phyloP scores from a whole-genome alignment of 352 stramenopile species.

The Phytophthora sansomeana region DNA sequence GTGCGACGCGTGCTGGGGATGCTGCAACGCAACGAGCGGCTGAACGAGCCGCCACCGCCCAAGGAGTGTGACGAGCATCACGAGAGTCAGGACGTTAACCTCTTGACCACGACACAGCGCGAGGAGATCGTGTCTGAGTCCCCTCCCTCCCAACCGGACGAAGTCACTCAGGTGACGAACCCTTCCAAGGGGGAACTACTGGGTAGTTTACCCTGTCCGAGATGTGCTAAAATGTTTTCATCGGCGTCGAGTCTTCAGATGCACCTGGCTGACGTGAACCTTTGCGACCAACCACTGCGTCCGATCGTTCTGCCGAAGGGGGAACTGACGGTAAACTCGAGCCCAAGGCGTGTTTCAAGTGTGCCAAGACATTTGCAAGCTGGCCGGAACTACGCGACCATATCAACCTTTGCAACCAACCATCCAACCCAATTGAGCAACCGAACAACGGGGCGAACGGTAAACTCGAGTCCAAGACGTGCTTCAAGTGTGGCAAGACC shows the following conservation, averaged over 20 bases:
- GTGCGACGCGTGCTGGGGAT: slow-evolving; percentile 16
- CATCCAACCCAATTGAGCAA: not conserved
- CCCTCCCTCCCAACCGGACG: slow-evolving; percentile 22
- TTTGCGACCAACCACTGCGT: slow-evolving; percentile 4
- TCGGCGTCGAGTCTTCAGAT: slow-evolving; percentile 24
- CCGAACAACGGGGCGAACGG: not conserved
- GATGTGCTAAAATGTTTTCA: slow-evolving; percentile 23
- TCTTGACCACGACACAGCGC: not conserved
- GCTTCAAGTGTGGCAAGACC: slow-evolving; percentile 41
- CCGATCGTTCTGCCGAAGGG: not conserved
- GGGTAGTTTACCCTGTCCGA: slow-evolving; percentile 1
- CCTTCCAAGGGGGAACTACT: slow-evolving; percentile 1
- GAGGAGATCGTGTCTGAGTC: slow-evolving; percentile 24
- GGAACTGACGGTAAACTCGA: slow-evolving; percentile 7
- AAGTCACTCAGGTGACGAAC: slow-evolving; percentile 1
- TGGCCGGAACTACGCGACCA: slow-evolving; percentile 34
- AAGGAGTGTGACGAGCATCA: slow-evolving; percentile 5
- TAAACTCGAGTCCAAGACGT: slow-evolving; percentile 29
- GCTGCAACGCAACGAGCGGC: slow-evolving; percentile 19
- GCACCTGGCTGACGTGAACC: slow-evolving; percentile 17
- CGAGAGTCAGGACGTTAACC: slow-evolving; percentile 22
- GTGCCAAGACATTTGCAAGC: slow-evolving; percentile 40
- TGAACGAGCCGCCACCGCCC: slow-evolving; percentile 8
- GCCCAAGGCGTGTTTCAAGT: slow-evolving; percentile 38
- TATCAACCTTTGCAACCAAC: slow-evolving; percentile 24